Evolutionary conservation across 2,329 filamentous ascomycete genomes (phyloP), one percentile per base, ranked within the genome.

Genomic region (Fusarium sp.): DNA sequence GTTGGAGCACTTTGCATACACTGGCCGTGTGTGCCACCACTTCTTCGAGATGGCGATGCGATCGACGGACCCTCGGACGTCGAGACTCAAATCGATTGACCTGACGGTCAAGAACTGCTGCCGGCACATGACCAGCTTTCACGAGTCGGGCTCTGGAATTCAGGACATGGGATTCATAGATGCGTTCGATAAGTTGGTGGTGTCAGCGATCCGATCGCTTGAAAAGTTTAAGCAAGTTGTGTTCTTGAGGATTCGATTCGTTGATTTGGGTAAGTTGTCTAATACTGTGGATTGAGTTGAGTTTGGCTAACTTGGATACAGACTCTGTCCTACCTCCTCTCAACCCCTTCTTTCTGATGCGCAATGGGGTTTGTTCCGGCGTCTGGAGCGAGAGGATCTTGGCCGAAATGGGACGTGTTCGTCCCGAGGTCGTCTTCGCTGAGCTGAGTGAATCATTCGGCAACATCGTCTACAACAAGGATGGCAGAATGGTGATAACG

Each of bases 81-180:
- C 86, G 9, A 84, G 83, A 18, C 87, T 94, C 52, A 90, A 90
- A 81, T 91, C 90, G 2, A 86, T 94, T 24, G 92, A 94, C 76
- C 82, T 94, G 52, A 91, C 92, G 0, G 91, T 94, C 64, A 93
- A 93, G 83, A 93, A 93, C 70, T 93, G 92, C 79, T 95, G 93
- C 76, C 89, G 92, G 5, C 84, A 86, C 50, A 80, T 86, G 68
- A 81, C 83, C 56, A 83, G 84, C 71, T 91, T 86, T 84, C 87
- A 90, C 71, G 91, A 93, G 74, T 88, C 88, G 0, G 91, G 91
- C 4, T 92, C 91, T 3, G 92, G 92, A 0, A 93, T 94, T 69
- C 91, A 91, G 22, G 92, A 94, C 76, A 89, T 92, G 84, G 86
- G 89, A 34, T 95, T 94, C 73, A 94, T 94, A 74, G 85, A 87